A percentile compares a stretch with the other conserved stretches of the same genome.
Conservation (phyloP, 2,329 filamentous ascomycete genomes). For the Diaporthe aspalathi region DNA sequence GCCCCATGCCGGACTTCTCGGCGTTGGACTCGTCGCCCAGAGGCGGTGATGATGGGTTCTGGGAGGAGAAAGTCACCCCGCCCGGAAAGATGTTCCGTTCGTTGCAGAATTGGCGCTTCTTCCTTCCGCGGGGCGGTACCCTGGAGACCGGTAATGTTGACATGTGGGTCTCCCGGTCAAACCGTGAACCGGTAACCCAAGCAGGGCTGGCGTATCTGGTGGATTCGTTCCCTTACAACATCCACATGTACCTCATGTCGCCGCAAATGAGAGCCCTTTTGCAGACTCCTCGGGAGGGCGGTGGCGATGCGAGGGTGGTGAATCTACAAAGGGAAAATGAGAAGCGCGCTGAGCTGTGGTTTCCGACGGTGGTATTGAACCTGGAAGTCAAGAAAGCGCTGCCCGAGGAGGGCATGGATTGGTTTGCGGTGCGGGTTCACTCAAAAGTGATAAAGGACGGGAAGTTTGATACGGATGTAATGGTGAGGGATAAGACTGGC, state of each 20-base stretch:
- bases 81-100: constrained; percentile 38
- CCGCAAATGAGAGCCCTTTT: background rate
- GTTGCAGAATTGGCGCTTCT: constrained; percentile 49
- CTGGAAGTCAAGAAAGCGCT: background rate
- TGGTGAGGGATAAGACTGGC: background rate
- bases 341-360: background rate
- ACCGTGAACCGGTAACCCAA: constrained; percentile 72
- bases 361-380: background rate
- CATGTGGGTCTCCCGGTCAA: constrained; percentile 74
- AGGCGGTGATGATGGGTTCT: background rate
- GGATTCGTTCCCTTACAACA: constrained; percentile 4
- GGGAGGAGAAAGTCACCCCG: constrained; percentile 4
- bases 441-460: background rate
- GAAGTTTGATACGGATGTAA: background rate
- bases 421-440: background rate
- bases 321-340: background rate
- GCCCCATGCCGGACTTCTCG: constrained; percentile 11
- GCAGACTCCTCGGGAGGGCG: background rate
- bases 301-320: background rate
- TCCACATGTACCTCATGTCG: background rate
- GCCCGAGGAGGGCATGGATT: background rate
- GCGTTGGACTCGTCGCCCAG: background rate
- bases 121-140: constrained; percentile 42
- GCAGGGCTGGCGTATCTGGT: constrained; percentile 72
- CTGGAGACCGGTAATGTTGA: constrained; percentile 58